Conservation (phyloP, 306 rosid genomes). For the Vachellia collinsii region DNA sequence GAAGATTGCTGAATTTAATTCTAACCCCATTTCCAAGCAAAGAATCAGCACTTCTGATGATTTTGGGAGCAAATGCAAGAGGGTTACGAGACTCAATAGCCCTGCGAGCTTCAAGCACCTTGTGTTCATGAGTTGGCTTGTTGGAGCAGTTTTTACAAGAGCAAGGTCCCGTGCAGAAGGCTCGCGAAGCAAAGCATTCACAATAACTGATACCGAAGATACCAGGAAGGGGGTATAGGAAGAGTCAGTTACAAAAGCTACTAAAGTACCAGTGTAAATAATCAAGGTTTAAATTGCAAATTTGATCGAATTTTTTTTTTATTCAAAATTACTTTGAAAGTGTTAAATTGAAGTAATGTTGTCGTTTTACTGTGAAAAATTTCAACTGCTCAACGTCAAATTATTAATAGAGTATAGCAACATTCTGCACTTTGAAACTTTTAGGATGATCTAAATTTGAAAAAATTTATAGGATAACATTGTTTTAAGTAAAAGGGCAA, state of each 20-base stretch:
- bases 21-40: conserved; percentile 77
- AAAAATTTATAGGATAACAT: no score
- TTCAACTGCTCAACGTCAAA: no score
- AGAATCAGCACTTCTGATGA: conserved; percentile 70
- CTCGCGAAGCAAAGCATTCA: conserved; percentile 94
- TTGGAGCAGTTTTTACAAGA: conserved; percentile 92
- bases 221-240: background rate
- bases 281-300: no score
- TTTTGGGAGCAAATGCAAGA: conserved; percentile 98
- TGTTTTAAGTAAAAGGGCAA: no score
- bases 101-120: conserved; percentile 86
- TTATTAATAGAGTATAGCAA: no score
- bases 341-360: no score
- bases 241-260: background rate
- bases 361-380: no score
- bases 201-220: conserved; percentile 63
- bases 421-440: no score
- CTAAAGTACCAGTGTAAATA: background rate
- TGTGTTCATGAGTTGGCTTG: conserved; percentile 79
- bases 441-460: no score
- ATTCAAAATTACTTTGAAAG: no score
- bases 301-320: no score
- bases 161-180: conserved; percentile 86
- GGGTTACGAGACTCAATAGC: conserved; percentile 93
- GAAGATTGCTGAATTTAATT: conserved; percentile 25